phyloP scores from a whole-genome alignment of 2,329 filamentous ascomycete genomes.

The Fusarium dlaminii region DNA sequence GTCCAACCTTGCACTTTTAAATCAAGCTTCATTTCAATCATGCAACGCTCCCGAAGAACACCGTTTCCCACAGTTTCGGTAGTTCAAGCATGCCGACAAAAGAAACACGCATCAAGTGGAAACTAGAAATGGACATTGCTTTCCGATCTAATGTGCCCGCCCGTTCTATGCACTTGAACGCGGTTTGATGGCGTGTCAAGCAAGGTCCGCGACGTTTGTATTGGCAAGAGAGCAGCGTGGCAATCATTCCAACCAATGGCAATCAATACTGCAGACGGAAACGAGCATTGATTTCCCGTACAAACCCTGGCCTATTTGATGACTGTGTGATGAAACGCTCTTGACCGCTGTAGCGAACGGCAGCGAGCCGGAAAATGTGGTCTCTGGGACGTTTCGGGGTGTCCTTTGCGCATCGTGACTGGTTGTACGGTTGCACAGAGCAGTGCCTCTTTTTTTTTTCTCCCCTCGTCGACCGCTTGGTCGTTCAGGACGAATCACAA shows the following conservation, averaged over 20 bases:
- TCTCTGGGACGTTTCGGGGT: neutral
- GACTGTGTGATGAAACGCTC: neutral
- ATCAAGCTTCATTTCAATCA: neutral
- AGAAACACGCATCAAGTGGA: neutral
- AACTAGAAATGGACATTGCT: neutral
- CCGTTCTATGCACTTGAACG: neutral
- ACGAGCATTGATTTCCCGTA: neutral
- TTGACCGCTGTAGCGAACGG: neutral
- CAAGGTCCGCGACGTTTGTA: neutral
- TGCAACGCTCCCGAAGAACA: neutral
- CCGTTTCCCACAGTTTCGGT: neutral
- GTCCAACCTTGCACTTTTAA: neutral
- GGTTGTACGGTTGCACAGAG: neutral
- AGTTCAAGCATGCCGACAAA: neutral
- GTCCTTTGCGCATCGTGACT: neutral
- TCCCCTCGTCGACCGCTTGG: conserved; percentile 3
- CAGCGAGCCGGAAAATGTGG: neutral
- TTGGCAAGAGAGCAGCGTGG: neutral
- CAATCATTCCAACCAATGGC: neutral
- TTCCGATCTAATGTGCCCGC: neutral
- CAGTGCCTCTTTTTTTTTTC: neutral
- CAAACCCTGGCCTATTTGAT: neutral
- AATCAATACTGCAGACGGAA: neutral
- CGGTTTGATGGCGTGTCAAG: neutral
- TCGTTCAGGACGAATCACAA: neutral